phyloP scores from a whole-genome alignment of 345 rosid genomes.

The Rhizophora mangle region DNA sequence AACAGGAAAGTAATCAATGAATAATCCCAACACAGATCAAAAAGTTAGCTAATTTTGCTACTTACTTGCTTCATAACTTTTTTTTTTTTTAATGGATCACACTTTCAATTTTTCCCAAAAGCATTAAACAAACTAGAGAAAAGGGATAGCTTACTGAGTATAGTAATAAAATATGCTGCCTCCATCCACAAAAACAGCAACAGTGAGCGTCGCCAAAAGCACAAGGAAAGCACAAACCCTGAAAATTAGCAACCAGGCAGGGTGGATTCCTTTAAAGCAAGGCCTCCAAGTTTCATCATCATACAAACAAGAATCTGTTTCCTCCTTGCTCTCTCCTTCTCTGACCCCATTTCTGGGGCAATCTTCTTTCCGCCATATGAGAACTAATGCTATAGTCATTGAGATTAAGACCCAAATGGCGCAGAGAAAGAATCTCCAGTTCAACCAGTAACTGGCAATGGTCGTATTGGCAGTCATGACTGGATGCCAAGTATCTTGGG shows the following conservation, averaged over 20 bases:
- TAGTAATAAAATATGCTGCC: slow-evolving; percentile 84
- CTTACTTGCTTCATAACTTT: too few species aligned
- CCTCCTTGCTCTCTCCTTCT: slow-evolving; percentile 37
- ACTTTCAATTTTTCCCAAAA: neutral
- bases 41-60: too few species aligned
- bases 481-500: slow-evolving; percentile 59
- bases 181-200: slow-evolving; percentile 53
- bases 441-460: slow-evolving; percentile 68
- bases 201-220: slow-evolving; percentile 51
- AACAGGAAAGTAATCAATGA: neutral
- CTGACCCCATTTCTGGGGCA: slow-evolving; percentile 8
- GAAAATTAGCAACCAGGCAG: slow-evolving; percentile 88
- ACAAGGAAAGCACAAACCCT: slow-evolving; percentile 61
- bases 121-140: neutral
- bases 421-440: slow-evolving; percentile 88
- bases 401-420: slow-evolving; percentile 49
- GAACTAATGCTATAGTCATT: slow-evolving; percentile 34
- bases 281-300: slow-evolving; percentile 85
- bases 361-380: slow-evolving; percentile 66
- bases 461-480: slow-evolving; percentile 59
- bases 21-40: too few species aligned
- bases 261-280: slow-evolving; percentile 75
- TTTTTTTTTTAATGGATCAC: neutral
- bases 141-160: slow-evolving; percentile 66
- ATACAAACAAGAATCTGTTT: slow-evolving; percentile 45